Conservation (phyloP, 2,329 filamentous ascomycete species). For the Aureobasidium sp. region DNA sequence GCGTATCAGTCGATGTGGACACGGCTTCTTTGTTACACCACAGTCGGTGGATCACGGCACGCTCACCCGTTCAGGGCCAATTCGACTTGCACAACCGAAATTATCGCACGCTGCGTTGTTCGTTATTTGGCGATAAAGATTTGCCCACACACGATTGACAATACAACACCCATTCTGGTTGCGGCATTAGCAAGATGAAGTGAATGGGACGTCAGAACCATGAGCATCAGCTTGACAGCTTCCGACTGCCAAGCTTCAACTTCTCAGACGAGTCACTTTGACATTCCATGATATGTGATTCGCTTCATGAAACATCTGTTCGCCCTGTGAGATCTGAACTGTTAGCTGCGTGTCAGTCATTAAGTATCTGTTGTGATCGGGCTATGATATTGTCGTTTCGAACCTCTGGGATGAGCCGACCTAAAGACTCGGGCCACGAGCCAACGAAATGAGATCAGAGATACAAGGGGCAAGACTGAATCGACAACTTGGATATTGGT, state of each 20-base stretch:
- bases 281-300: background rate
- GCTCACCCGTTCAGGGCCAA: background rate
- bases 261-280: background rate
- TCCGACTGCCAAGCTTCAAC: background rate
- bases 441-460: too few species aligned
- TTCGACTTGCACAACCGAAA: background rate
- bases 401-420: too few species aligned
- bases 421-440: too few species aligned
- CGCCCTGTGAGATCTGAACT: too few species aligned
- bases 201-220: background rate
- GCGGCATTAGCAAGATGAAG: background rate
- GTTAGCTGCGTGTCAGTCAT: too few species aligned
- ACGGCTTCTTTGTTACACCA: background rate
- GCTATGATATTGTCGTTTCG: too few species aligned
- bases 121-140: background rate
- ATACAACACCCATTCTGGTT: background rate
- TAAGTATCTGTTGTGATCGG: too few species aligned
- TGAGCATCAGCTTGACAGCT: background rate
- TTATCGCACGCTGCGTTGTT: background rate
- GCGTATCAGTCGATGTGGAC: constrained; percentile 1
- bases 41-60: background rate
- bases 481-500: too few species aligned
- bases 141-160: background rate
- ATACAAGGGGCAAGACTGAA: too few species aligned
- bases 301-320: too few species aligned